Base-by-base conservation (phyloP, 306 rosid species). In the Fagus sylvatica region DNA sequence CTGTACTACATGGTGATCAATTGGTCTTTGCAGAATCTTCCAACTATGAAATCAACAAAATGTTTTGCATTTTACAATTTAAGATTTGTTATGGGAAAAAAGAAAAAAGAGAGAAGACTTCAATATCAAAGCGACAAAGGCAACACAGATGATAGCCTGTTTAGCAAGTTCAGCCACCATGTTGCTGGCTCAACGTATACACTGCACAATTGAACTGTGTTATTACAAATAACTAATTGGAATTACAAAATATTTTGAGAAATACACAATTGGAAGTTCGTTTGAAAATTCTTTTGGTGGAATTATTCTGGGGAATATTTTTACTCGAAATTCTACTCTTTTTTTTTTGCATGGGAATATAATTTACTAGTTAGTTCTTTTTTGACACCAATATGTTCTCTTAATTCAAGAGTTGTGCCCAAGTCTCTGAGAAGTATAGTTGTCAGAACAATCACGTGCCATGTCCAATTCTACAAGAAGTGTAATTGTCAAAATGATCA, bases 21-120 rank as follows among this genome's bases (percentile, higher is more conserved):
- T 32, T 53, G 12, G 16, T 69, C 71, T 15, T 41, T 82, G 62
- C 66, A 36, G 60, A 39, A 64, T 74, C 53, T 59, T 71, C 16
- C 69, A 64, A 66, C 74, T 51, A 15, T 72, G 79, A 78, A 43
- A 33, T 11, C 41, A 12, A 2, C 68, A 61, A 61, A 61, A 10
- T 12, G 39, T 30, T 32, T 0, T 61, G 6, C n/a, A 12, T 33
- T 61, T 12, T 61, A 1, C 17, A 17, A 32, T 36, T 4, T 61
- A 3, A 17, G 40, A 65, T 5, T 17, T 17, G 6, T 37, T 17
- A 8, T 0, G 3, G 48, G 42, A 36, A 64, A 37, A 61, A 32
- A 32, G 10, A 46, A 2, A 0, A 46, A 46, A 46, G 10, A 10
- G 1, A 9, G 10, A 46, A 46, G 13, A 62, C 22, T 15, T 6